Evolutionary conservation across 306 rosid species (phyloP), one percentile per base, ranked within the genome.

Genomic region (Acacia acuminata): DNA sequence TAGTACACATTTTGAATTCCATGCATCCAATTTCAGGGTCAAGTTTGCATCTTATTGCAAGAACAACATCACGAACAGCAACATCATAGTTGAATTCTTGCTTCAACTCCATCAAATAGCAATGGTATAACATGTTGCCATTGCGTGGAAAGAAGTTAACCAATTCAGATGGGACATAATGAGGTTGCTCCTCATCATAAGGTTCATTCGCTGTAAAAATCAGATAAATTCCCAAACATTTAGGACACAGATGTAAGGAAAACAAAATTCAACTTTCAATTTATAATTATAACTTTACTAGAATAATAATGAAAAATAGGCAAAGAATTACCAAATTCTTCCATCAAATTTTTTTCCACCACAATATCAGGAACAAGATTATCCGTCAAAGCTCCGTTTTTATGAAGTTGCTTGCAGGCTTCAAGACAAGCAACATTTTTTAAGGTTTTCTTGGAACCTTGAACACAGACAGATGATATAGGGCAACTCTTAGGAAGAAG

Each of bases 401-500:
- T 79, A 71, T 95, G 99, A 82, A 95, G 97, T 85, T 88, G 84
- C 79, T 88, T 95, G 87, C 98, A 95, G 25, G 97, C 98, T 89
- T 95, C 93, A 82, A 95, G 94, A 81, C 98, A 95, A 45, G 96
- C 96, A 43, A 75, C 83, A 70, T 90, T 90, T 91, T 93, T 92
- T 53, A 87, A 61, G 73, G 53, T 3, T 75, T 88, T 93, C 22
- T 11, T 24, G 66, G 85, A 84, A 45, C 93, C 93, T 81, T 89
- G 64, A 7, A 88, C 92, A 58, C 25, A 51, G 83, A 93, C 77
- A 73, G 83, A 19, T 17, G 74, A 85, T 58, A 93, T 40, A 38
- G 99, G 98, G 71, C 97, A 92, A 79, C 92, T 90, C 87, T 90
- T 95, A 9, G 98, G 99, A 79, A 95, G 97, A 87, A 82, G 65